Evolutionary conservation across 1,284 basidiomycete genomes (phyloP).

Genomic region (Vanrija sp.): DNA sequence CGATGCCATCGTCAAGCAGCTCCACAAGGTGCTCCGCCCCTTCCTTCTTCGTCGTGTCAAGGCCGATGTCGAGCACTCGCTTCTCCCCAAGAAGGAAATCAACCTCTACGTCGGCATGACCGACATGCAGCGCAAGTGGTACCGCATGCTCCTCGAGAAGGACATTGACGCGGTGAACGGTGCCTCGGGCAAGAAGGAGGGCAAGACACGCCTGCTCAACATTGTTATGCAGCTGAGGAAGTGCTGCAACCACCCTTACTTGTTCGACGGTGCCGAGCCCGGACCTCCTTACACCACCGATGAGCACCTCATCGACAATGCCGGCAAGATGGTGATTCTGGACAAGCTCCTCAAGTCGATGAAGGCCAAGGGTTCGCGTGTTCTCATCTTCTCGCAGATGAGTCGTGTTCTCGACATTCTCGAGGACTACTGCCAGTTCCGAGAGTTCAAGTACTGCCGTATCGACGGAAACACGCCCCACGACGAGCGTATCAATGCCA

Average conservation of each 20-base stretch:
- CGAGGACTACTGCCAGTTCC: conserved; percentile 95
- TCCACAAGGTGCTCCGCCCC: conserved; percentile 94
- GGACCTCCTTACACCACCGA: conserved; percentile 98
- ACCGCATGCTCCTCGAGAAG: conserved; percentile 91
- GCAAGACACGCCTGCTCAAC: conserved; percentile 95
- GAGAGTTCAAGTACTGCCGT: conserved; percentile 87
- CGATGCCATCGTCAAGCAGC: conserved; percentile 87
- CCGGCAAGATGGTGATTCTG: conserved; percentile 95
- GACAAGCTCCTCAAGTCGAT: conserved; percentile 86
- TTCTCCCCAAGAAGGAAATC: conserved; percentile 98
- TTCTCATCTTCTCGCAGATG: conserved; percentile 99
- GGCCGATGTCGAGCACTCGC: conserved; percentile 92
- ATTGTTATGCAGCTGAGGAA: conserved; percentile 93
- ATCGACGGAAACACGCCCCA: conserved; percentile 95
- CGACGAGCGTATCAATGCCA: conserved; percentile 90
- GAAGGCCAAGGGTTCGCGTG: conserved; percentile 89
- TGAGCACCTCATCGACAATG: conserved; percentile 91
- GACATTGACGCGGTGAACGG: conserved; percentile 99
- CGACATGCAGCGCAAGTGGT: conserved; percentile 99
- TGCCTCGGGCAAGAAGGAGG: conserved; percentile 95
- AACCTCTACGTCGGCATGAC: conserved; percentile 98
- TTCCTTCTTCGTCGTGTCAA: conserved; percentile 95
- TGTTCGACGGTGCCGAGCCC: conserved; percentile 90
- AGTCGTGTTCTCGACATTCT: conserved; percentile 91
- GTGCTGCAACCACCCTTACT: conserved; percentile 60